Evolutionary conservation across 2,329 filamentous ascomycete genomes (phyloP).

Genomic region (Fusarium verticillioides): DNA sequence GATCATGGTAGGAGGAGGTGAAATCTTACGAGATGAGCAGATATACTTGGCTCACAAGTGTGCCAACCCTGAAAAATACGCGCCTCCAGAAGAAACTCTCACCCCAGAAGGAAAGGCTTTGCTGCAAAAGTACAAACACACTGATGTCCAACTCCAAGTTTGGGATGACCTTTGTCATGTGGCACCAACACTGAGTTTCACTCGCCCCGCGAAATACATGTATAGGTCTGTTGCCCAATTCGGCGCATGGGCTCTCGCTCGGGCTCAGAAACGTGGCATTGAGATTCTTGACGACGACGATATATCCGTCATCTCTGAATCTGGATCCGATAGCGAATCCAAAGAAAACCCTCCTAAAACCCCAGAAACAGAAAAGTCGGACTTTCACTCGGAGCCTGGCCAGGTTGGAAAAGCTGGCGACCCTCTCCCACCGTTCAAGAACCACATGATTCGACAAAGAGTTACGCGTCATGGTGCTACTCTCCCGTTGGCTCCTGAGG

Average conservation of each 20-base stretch:
- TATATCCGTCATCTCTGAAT: conserved; percentile 77
- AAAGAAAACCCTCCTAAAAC: conserved; percentile 38
- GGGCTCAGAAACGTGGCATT: conserved; percentile 82
- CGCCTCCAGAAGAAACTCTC: conserved; percentile 72
- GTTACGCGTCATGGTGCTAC: conserved; percentile 83
- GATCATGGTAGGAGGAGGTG: conserved; percentile 87
- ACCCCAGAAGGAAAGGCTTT: conserved; percentile 69
- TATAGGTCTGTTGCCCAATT: conserved; percentile 93
- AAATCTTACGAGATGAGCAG: conserved; percentile 92
- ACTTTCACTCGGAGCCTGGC: conserved; percentile 37
- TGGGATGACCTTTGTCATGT: conserved; percentile 98
- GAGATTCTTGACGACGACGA: conserved; percentile 84
- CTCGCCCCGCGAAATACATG: conserved; percentile 95
- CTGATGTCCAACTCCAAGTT: conserved; percentile 91
- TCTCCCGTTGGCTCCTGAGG: conserved; percentile 71
- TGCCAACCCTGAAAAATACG: conserved; percentile 82
- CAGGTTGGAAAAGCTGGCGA: conserved; percentile 89
- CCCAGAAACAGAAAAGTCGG: conserved; percentile 21
- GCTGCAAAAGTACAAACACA: conserved; percentile 78
- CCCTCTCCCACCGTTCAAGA: conserved; percentile 79
- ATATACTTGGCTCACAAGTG: conserved; percentile 96
- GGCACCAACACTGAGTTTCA: conserved; percentile 92
- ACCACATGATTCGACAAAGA: conserved; percentile 92
- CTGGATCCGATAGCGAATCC: conserved; percentile 53
- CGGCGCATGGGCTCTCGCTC: conserved; percentile 87